Evolutionary conservation across 768 basidiomycete species (phyloP), one percentile per base, ranked within the genome.

Genomic region (Cystobasidium tubakii): DNA sequence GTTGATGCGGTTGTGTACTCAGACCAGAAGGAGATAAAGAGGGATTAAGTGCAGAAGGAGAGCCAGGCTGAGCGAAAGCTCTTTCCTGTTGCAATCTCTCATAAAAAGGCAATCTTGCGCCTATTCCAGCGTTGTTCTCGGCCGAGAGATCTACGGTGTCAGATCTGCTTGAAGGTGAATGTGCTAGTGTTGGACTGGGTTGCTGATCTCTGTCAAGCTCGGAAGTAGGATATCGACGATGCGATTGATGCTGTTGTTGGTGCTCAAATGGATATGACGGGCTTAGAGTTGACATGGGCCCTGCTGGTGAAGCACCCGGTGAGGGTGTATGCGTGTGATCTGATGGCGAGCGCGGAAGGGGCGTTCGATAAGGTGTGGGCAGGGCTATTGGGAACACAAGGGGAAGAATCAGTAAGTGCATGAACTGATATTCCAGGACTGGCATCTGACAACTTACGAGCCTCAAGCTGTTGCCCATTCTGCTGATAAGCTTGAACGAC

Each of bases 111-210:
- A 71, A 3, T 25, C 69, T 53, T 19, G 69, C 69, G 1, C 69
- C 69, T 57, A 71, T 71, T n/a, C 69, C 69, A 3, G 69, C 69
- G 31, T 71, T 71, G 29, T 71, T 71, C 12, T 36, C 54, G 34
- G 31, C 33, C n/a, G 69, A 34, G 2, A 43, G 44, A 21, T 50
- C 46, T 50, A 50, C 46, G 4, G 44, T 12, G 17, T 46, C 25
- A 25, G 66, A 67, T n/a, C 53, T n/a, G n/a, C n/a, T n/a, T n/a
- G n/a, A n/a, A 9, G 42, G 27, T 29, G 53, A 29, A 55, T 55
- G n/a, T 55, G 53, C 53, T 55, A 55, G 7, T 10, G 27, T 7
- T n/a, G n/a, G 53, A 55, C n/a, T 55, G 7, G 53, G 53, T 23
- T n/a, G n/a, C n/a, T 55, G 65, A 66, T 29, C 29, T 23, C 65